Percentiles rank a stretch among this genome's conserved stretches.
phyloP scores from a whole-genome alignment of 345 rosid genomes.

The Aquilaria malaccensis region DNA sequence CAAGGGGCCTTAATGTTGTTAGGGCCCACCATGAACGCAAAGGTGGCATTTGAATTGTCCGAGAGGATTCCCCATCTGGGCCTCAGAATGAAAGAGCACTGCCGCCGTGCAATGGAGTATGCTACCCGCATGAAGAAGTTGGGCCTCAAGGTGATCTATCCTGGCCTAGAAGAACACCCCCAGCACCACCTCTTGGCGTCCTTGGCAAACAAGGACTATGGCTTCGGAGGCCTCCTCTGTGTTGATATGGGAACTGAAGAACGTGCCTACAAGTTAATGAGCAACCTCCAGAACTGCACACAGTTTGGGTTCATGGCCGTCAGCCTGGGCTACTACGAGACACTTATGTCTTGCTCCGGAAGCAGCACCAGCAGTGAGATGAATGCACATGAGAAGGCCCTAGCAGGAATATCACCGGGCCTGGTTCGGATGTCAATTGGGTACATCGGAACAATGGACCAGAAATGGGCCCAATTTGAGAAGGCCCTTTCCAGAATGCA shows the following conservation, averaged over 20 bases:
- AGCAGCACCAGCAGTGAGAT: conserved; percentile 94
- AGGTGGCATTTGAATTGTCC: conserved; percentile 82
- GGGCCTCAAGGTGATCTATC: conserved; percentile 75
- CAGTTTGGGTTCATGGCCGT: conserved; percentile 98
- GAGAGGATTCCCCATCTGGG: conserved; percentile 83
- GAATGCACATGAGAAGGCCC: conserved; percentile 53
- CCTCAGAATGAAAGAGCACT: conserved; percentile 84
- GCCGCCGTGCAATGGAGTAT: conserved; percentile 56
- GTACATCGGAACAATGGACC: conserved; percentile 77
- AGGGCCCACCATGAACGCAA: conserved; percentile 97
- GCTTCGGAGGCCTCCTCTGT: conserved; percentile 77
- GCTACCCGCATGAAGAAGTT: conserved; percentile 64
- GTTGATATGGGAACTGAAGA: conserved; percentile 89
- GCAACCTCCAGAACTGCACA: conserved; percentile 59
- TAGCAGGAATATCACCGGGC: conserved; percentile 93
- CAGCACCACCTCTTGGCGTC: conserved; percentile 60
- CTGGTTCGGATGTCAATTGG: conserved; percentile 86
- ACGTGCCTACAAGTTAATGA: conserved; percentile 69
- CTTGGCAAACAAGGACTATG: conserved; percentile 61
- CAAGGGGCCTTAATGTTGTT: conserved; percentile 86
- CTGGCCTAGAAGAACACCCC: conserved; percentile 80
- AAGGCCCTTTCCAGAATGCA: conserved; percentile 62
- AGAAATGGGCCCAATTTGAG: conserved; percentile 83
- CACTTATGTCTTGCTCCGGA: conserved; percentile 88
- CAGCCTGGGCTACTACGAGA: conserved; percentile 91